phyloP scores from a whole-genome alignment of 352 stramenopile species.

The Bremia lactucae region DNA sequence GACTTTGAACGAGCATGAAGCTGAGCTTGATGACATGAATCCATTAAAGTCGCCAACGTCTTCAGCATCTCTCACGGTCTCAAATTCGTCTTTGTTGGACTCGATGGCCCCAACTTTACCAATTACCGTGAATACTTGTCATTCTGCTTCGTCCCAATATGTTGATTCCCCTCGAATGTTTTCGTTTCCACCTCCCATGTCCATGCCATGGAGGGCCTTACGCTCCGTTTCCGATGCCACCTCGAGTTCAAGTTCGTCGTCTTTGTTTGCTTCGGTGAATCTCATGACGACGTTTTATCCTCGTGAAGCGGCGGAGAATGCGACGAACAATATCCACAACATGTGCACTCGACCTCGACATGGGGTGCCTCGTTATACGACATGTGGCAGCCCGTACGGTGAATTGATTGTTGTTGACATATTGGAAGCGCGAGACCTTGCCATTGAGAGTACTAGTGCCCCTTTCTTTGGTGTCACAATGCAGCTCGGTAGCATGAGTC shows the following conservation, averaged over 20 bases:
- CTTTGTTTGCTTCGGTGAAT: constrained; percentile 10
- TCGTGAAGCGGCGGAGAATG: constrained; percentile 22
- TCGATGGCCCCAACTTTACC: constrained; percentile 27
- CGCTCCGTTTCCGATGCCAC: constrained; percentile 12
- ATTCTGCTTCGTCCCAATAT: constrained; percentile 3
- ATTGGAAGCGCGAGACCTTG: constrained; percentile 39
- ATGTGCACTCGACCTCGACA: constrained; percentile 17
- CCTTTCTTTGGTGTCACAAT: constrained; percentile 37
- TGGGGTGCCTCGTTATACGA: constrained; percentile 14
- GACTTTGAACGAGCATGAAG: constrained; percentile 2
- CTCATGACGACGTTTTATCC: constrained; percentile 8
- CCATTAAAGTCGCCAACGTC: constrained; percentile 9
- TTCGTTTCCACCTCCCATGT: constrained; percentile 37
- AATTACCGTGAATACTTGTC: constrained; percentile 3
- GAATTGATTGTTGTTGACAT: constrained; percentile 61
- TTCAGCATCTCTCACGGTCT: constrained; percentile 14
- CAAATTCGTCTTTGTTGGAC: constrained; percentile 15
- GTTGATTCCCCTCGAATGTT: constrained; percentile 15
- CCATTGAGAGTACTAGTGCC: constrained; percentile 27
- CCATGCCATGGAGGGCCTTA: constrained; percentile 38
- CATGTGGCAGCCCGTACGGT: constrained; percentile 42
- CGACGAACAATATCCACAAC: constrained; percentile 47
- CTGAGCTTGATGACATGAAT: background rate
- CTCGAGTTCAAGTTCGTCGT: constrained; percentile 5
- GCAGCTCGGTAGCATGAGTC: constrained; percentile 24